Conservation (phyloP, 805 yeast genomes). For the Spathaspora boniae region DNA sequence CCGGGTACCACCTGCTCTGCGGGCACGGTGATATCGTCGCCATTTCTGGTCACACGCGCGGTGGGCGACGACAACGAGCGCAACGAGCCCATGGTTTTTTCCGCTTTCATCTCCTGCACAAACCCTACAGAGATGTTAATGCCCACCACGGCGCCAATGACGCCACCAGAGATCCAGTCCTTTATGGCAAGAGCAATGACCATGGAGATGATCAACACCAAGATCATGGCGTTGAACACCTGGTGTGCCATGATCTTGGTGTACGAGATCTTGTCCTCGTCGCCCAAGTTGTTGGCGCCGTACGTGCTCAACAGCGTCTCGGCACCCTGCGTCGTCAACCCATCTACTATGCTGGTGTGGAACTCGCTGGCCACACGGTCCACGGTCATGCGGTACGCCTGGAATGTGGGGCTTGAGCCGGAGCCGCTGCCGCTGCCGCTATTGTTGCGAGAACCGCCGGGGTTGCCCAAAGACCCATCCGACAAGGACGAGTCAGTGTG, state of each 20-base stretch:
- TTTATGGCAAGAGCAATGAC: conserved; percentile 34
- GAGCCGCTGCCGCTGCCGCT: no score
- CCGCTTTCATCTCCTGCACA: conserved; percentile 49
- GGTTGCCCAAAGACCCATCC: no score
- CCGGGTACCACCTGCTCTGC: conserved; percentile 47
- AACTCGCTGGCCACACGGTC: conserved; percentile 35
- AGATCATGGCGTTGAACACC: conserved; percentile 37
- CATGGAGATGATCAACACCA: conserved; percentile 35
- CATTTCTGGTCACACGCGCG: conserved; percentile 44
- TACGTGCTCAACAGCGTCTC: conserved; percentile 9
- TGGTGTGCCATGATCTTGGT: conserved; percentile 33
- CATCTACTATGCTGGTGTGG: conserved; percentile 44
- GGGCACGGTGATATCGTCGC: conserved; percentile 29
- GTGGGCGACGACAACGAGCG: conserved; percentile 44
- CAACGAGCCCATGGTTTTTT: conserved; percentile 48
- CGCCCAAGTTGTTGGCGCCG: conserved; percentile 29
- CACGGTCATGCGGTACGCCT: conserved; percentile 23
- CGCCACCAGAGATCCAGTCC: conserved; percentile 43
- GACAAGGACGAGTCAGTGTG: conserved; percentile 7
- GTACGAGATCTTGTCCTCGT: conserved; percentile 25
- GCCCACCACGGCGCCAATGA: conserved; percentile 43
- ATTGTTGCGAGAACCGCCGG: no score
- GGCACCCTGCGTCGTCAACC: conserved; percentile 33
- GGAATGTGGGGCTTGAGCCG: background rate
- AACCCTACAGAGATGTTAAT: conserved; percentile 49